Evolutionary conservation across 345 rosid genomes (phyloP).

Genomic region (Mangifera indica): DNA sequence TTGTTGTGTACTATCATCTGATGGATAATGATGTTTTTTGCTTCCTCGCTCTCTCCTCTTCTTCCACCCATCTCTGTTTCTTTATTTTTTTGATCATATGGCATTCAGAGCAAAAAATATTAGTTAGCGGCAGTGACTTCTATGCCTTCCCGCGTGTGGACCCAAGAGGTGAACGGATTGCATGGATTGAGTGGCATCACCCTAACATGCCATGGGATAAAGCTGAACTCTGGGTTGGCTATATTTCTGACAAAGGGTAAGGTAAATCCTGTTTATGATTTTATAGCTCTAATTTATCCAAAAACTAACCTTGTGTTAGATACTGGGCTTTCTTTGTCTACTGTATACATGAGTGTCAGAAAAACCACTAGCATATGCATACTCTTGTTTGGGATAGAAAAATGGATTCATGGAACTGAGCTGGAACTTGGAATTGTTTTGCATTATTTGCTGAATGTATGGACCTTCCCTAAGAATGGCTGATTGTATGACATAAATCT

Average conservation of each 20-base stretch:
- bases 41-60: background rate
- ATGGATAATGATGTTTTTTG: slow-evolving; percentile 9
- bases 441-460: background rate
- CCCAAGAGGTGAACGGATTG: slow-evolving; percentile 59
- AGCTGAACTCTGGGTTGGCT: slow-evolving; percentile 92
- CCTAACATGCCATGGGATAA: slow-evolving; percentile 99
- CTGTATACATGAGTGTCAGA: background rate
- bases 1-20: background rate
- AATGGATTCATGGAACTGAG: background rate
- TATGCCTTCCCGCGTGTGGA: slow-evolving; percentile 95
- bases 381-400: background rate
- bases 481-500: background rate
- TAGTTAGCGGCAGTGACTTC: slow-evolving; percentile 80
- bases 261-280: slow-evolving; percentile 13
- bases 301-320: background rate
- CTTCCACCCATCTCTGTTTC: background rate
- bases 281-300: background rate
- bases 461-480: background rate
- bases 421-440: background rate
- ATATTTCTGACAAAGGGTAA: slow-evolving; percentile 78
- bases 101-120: slow-evolving; percentile 65
- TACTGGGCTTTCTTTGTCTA: background rate
- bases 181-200: slow-evolving; percentile 93
- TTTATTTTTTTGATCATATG: slow-evolving; percentile 2
- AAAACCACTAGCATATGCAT: background rate